These are phyloP conservation scores for Gymnopilus dilepis DNA, from an alignment of 768 basidiomycete species.

Conservation along the genomic window DNA sequence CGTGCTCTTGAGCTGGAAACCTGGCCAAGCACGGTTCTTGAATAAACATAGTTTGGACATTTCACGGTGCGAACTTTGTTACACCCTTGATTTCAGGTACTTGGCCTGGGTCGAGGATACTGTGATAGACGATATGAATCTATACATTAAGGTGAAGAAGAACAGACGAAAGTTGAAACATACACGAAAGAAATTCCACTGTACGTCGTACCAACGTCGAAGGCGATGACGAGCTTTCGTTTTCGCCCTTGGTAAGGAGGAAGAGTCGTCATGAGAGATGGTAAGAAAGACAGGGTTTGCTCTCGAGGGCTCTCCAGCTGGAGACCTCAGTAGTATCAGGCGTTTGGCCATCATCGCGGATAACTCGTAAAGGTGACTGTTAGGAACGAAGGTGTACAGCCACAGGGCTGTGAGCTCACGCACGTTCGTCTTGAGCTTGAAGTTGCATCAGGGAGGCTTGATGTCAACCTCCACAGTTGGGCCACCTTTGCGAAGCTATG, in stretches of 20 bases:
- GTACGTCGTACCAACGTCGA: slow-evolving; percentile 27
- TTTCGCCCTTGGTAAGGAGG: slow-evolving; percentile 19
- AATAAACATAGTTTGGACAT: not conserved
- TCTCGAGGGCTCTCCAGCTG: no score
- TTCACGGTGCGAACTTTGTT: slow-evolving; percentile 32
- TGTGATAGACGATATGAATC: slow-evolving; percentile 16
- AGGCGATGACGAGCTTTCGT: slow-evolving; percentile 24
- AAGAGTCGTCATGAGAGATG: slow-evolving; percentile 11
- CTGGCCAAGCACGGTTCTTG: slow-evolving; percentile 29
- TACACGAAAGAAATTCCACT: slow-evolving; percentile 27
- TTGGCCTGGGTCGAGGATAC: slow-evolving; percentile 42
- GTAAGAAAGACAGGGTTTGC: not conserved
- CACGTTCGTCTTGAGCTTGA: not conserved
- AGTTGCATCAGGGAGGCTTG: no score
- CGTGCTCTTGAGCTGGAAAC: slow-evolving; percentile 50
- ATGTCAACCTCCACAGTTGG: no score
- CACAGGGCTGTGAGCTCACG: not conserved
- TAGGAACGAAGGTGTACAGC: not conserved
- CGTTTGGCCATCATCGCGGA: no score
- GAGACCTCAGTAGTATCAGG: no score
- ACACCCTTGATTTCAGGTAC: slow-evolving; percentile 45
- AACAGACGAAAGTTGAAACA: not conserved
- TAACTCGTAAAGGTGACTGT: no score
- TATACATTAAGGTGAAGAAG: no score
- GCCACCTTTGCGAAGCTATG: no score